Evolutionary conservation across 257 asterid species (phyloP), one percentile per base, ranked within the genome.

Genomic region (Plantago elongata): DNA sequence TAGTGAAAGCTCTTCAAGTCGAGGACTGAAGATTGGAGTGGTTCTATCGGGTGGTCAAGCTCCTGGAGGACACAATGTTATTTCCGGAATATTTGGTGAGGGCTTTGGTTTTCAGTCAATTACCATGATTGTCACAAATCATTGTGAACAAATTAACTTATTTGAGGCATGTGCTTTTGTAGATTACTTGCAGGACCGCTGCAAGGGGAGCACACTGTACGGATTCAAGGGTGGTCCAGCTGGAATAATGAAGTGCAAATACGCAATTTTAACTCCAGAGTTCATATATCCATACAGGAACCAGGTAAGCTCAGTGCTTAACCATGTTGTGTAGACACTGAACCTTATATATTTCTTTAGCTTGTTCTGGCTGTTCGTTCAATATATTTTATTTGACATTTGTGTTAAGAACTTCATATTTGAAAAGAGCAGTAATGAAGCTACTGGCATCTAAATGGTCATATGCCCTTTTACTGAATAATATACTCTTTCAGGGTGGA

Each of bases 141-240:
- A 45, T 67, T 11, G 13, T 16, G 40, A 56, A 8, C 27, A 22
- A 18, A 42, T 47, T 13, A 7, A 22, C 18, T 30, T 69, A 51
- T 52, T 43, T n/a, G 37, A 12, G 30, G 17, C 13, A 8, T 51
- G 48, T 45, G 18, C 38, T 60, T 16, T 16, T 45, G 7, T 73
- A 93, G 99, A 93, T 76, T 93, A 87, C 70, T 81, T 93, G 82
- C 99, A 93, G 78, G 95, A 86, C 13, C 87, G 72, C 37, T 79
- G 91, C 82, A 81, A 79, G 74, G 99, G 97, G 60, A 93, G 96
- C 81, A 87, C 83, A 47, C 27, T 93, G 74, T 93, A 89, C 73
- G 99, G 99, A 43, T 93, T 93, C 72, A 84, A 85, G 66, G 99
- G 99, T 49, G 99, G 99, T 38, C 99, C 99, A 44, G 97, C 99